Base-by-base conservation (phyloP, 306 rosid genomes). In the Amphicarpaea edgeworthii region DNA sequence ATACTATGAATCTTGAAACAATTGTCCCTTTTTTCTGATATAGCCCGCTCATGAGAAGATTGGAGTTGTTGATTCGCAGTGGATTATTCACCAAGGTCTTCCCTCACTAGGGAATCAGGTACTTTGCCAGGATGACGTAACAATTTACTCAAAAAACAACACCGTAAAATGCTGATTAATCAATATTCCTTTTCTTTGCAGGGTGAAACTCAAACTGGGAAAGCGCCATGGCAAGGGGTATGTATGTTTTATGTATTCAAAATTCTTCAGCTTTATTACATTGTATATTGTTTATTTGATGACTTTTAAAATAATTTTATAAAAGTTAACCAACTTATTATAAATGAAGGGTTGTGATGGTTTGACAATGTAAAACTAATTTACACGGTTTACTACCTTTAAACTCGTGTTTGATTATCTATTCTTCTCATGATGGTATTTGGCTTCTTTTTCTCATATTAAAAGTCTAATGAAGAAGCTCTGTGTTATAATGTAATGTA, bases 41-140 rank as follows among this genome's bases (percentile, higher is more conserved):
- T 84, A 96, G 99, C 98, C 99, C 46, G 97, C 98, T 0, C 97
- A 96, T 68, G 98, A 96, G 85, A 96, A 96, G 90, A 92, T 96
- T 20, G 99, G 99, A 78, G 99, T 96, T 58, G 97, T 96, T 74
- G 99, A 96, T 87, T 78, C 98, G 72, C 98, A 96, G 78, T 96
- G 99, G 99, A 92, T 96, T 66, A 86, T 92, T 77, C 99, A 96
- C 75, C 99, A 96, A 87, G 82, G 88, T 34, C 87, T 92, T 84
- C 99, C 99, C n/a, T 83, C 99, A 2, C 93, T 96, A 41, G 98
- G 97, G 77, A 88, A 64, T 82, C 99, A 92, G 99, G 99, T 95
- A 85, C 60, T 50, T 28, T 38, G 51, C 46, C 81, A 51, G 28
- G 63, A 34, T 51, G 7, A 71, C 26, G 21, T 30, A 5, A 24